These are phyloP conservation scores for Lentinula detonsa DNA, from an alignment of 768 basidiomycete genomes.

Conservation along the genomic window DNA sequence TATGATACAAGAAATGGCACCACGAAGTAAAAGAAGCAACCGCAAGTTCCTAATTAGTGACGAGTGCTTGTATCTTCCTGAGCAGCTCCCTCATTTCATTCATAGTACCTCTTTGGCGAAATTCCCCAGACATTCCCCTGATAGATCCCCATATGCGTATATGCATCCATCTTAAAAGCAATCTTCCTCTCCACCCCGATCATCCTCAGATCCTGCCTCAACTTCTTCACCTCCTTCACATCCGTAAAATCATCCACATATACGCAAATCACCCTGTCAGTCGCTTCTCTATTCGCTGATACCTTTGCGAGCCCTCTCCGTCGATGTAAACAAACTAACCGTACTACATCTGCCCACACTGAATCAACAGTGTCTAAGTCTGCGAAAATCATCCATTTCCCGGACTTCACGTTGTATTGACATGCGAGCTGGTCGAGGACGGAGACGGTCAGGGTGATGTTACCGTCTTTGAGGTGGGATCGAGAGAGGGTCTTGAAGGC, in stretches of 20 bases:
- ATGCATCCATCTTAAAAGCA: constrained; percentile 15
- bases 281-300: constrained; percentile 21
- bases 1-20: no score
- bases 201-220: constrained; percentile 26
- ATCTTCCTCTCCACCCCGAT: constrained; percentile 21
- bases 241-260: constrained; percentile 16
- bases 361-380: constrained; percentile 23
- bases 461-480: constrained; percentile 10
- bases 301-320: constrained; percentile 27
- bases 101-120: constrained; percentile 1
- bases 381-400: constrained; percentile 36
- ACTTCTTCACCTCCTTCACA: constrained; percentile 19
- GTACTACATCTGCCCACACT: constrained; percentile 28
- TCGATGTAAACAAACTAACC: constrained; percentile 20
- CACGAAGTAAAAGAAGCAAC: no score
- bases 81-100: no score
- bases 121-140: constrained; percentile 5
- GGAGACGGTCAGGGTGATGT: constrained; percentile 18
- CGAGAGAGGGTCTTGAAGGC: constrained; percentile 17
- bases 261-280: constrained; percentile 27
- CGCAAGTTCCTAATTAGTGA: no score
- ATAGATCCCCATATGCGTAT: constrained; percentile 9
- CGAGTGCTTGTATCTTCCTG: no score
- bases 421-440: constrained; percentile 27
- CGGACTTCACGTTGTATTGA: constrained; percentile 22